Evolutionary conservation across 345 rosid species (phyloP).

Genomic region (Draba incana): DNA sequence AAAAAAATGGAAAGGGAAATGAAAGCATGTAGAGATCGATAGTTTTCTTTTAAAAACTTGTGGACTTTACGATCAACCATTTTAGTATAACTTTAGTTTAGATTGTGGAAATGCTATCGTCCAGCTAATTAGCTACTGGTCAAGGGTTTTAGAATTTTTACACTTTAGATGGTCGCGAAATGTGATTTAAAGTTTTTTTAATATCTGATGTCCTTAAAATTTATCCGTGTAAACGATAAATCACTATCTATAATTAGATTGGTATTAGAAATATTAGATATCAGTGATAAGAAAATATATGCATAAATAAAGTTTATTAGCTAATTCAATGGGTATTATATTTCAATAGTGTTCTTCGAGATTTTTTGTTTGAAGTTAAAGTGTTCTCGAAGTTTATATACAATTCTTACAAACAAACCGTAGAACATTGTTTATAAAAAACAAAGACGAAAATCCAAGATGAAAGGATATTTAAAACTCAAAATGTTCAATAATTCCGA

Average conservation of each 20-base stretch:
- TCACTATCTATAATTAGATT: neutral
- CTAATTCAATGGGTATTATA: too few relatives aligned
- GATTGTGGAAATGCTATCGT: neutral
- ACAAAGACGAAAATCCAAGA: constrained; percentile 20
- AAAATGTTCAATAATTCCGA: constrained; percentile 25
- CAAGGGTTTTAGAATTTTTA: neutral
- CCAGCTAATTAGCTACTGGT: neutral
- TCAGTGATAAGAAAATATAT: too few relatives aligned
- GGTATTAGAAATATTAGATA: too few relatives aligned
- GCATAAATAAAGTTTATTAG: too few relatives aligned
- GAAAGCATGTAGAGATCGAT: neutral
- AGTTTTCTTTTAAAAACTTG: neutral
- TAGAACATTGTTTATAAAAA: neutral
- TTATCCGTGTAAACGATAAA: neutral
- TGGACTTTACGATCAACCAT: neutral
- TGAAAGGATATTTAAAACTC: neutral
- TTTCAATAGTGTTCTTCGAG: too few relatives aligned
- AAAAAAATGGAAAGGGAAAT: too few relatives aligned
- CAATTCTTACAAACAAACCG: neutral
- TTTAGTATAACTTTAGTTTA: neutral
- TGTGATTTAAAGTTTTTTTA: too few relatives aligned
- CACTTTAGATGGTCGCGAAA: too few relatives aligned
- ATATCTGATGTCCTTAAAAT: too few relatives aligned
- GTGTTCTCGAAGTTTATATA: neutral
- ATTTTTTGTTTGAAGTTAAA: too few relatives aligned